Conservation (phyloP, 331 rosid species). For the Spiraea crenata region DNA sequence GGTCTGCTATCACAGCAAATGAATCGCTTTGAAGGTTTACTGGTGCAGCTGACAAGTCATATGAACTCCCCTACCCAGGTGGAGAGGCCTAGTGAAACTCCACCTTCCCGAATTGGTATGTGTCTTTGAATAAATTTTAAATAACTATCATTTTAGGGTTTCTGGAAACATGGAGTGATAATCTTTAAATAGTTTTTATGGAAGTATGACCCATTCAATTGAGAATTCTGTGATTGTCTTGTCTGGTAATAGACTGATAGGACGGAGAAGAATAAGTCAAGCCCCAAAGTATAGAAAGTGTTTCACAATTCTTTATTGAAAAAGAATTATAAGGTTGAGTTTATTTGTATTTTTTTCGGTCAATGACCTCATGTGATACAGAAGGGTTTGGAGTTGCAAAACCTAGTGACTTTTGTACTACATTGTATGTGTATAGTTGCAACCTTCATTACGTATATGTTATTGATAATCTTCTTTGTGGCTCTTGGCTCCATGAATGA, state of each 20-base stretch:
- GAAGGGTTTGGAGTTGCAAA: not conserved
- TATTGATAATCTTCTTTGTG: not conserved
- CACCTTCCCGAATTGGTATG: slow-evolving; percentile 6
- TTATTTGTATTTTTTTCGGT: not conserved
- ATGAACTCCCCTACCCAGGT: not conserved
- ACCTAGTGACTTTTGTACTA: not conserved
- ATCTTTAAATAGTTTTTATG: not conserved
- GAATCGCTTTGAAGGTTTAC: slow-evolving; percentile 16
- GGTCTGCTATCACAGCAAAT: slow-evolving; percentile 15
- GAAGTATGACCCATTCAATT: slow-evolving; percentile 2
- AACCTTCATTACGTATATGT: no score
- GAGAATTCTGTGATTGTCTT: not conserved
- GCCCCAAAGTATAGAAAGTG: not conserved
- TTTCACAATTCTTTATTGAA: not conserved
- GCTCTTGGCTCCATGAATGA: not conserved
- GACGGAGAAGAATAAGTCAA: not conserved
- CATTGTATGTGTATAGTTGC: not conserved
- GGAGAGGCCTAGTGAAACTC: not conserved
- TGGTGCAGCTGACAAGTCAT: slow-evolving; percentile 4
- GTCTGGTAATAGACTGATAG: slow-evolving; percentile 1
- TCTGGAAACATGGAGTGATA: not conserved
- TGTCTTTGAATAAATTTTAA: not conserved
- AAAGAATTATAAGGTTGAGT: not conserved
- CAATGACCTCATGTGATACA: not conserved
- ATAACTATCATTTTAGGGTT: not conserved